These are phyloP conservation scores for Colletotrichum chlorophyti DNA, from an alignment of 2,329 filamentous ascomycete genomes.

Conservation along the genomic window DNA sequence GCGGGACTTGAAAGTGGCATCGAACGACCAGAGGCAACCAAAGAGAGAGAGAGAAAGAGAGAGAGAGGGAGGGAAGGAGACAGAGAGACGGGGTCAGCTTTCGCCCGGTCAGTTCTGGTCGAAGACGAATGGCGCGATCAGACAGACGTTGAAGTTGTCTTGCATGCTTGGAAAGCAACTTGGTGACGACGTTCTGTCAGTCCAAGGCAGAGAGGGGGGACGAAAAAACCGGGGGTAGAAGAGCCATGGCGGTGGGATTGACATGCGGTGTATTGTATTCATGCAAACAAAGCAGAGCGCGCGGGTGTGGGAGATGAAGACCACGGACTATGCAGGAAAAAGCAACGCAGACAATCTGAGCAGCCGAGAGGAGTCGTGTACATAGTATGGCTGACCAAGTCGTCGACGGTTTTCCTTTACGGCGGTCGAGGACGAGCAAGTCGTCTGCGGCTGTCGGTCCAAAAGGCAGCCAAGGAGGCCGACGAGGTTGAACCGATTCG, in stretches of 20 bases:
- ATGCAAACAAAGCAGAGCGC: neutral
- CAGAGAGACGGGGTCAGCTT: neutral
- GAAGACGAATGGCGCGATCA: neutral
- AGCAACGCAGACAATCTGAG: neutral
- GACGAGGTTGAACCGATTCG: neutral
- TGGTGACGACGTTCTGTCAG: neutral
- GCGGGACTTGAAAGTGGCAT: neutral
- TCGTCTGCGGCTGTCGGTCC: slow-evolving; percentile 19
- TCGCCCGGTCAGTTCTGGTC: neutral
- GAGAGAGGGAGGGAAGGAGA: neutral
- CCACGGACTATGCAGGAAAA: slow-evolving; percentile 8
- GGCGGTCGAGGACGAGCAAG: slow-evolving; percentile 11
- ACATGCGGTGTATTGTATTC: too few species aligned
- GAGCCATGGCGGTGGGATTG: slow-evolving; percentile 15
- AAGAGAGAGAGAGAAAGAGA: neutral
- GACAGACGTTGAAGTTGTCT: slow-evolving; percentile 8
- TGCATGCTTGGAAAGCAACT: slow-evolving; percentile 1
- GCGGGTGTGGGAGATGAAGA: slow-evolving; percentile 19
- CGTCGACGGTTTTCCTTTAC: slow-evolving; percentile 8
- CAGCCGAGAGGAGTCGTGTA: too few species aligned
- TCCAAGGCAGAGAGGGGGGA: too few species aligned
- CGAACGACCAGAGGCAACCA: neutral
- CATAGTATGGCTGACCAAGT: slow-evolving; percentile 14
- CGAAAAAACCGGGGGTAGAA: neutral
- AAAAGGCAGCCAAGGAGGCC: neutral